These are phyloP conservation scores for Talaromyces albobiverticillius DNA, from an alignment of 2,329 filamentous ascomycete genomes.

Conservation along the genomic window DNA sequence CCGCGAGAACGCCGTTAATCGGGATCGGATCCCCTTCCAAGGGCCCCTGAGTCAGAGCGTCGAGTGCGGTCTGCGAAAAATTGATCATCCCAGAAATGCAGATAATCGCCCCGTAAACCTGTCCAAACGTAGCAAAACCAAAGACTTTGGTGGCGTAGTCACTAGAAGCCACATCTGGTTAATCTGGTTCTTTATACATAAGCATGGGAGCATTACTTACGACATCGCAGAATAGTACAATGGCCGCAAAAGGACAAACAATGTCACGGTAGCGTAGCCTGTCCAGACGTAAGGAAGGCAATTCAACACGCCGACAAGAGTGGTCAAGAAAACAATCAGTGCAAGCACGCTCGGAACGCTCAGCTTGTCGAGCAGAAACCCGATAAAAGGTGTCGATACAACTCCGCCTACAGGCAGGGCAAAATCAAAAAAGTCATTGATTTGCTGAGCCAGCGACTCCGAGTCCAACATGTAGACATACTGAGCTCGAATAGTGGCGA, in stretches of 20 bases:
- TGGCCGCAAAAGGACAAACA: conserved; percentile 85
- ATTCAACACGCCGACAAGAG: conserved; percentile 72
- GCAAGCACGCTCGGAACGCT: conserved; percentile 69
- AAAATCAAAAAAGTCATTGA: conserved; percentile 83
- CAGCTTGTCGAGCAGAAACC: conserved; percentile 71
- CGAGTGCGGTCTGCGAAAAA: conserved; percentile 76
- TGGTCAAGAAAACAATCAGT: conserved; percentile 68
- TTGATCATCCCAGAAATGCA: conserved; percentile 80
- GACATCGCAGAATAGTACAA: conserved; percentile 90
- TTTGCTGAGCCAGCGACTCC: conserved; percentile 57
- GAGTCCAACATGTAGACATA: conserved; percentile 73
- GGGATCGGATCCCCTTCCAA: conserved; percentile 74
- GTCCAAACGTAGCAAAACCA: conserved; percentile 86
- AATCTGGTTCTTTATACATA: background rate
- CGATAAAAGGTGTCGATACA: conserved; percentile 79
- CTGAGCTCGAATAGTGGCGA: conserved; percentile 76
- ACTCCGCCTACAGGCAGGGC: conserved; percentile 79
- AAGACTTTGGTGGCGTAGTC: conserved; percentile 92
- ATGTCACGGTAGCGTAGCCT: conserved; percentile 67
- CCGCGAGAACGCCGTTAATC: conserved; percentile 68
- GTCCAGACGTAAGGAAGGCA: conserved; percentile 64
- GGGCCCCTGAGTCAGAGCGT: conserved; percentile 69
- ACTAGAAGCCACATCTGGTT: conserved; percentile 26
- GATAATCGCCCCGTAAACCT: conserved; percentile 86
- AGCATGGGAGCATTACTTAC: conserved; percentile 31